Percentiles rank a stretch among this genome's conserved stretches.
Conservation (phyloP, 2,329 filamentous ascomycete species). For the Madurella mycetomatis region DNA sequence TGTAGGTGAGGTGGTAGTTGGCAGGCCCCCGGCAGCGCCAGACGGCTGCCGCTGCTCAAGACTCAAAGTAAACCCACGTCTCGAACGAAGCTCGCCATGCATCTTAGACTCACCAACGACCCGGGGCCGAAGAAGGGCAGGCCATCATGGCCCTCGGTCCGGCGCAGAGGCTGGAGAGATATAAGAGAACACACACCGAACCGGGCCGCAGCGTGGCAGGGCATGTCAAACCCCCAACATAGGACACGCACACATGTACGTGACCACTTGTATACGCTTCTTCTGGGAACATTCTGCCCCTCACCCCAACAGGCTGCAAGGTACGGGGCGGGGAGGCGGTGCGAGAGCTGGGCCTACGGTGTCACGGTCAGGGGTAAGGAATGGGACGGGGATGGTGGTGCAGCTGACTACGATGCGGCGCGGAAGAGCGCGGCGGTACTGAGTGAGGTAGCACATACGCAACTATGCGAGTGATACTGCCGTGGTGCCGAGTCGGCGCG, state of each 20-base stretch:
- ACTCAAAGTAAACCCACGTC: slow-evolving; percentile 4
- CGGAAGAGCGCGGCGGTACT: background rate
- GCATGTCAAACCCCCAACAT: background rate
- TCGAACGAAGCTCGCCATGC: slow-evolving; percentile 7
- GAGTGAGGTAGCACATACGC: background rate
- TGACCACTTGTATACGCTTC: background rate
- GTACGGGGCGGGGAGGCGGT: slow-evolving; percentile 12
- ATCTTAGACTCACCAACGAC: slow-evolving; percentile 8
- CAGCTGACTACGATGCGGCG: slow-evolving; percentile 15
- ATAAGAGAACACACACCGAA: slow-evolving; percentile 4
- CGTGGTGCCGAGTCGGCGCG: background rate
- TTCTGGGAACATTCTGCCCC: slow-evolving; percentile 13
- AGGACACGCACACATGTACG: background rate
- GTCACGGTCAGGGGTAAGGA: slow-evolving; percentile 9
- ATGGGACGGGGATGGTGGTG: slow-evolving; percentile 14
- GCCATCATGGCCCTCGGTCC: background rate
- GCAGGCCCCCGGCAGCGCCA: background rate
- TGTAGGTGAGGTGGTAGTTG: slow-evolving; percentile 1
- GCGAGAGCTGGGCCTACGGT: slow-evolving; percentile 5
- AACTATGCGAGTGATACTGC: background rate
- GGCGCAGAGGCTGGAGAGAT: slow-evolving; percentile 1
- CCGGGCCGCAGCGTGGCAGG: slow-evolving; percentile 14
- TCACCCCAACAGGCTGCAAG: background rate
- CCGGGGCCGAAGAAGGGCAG: background rate
- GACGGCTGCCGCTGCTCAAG: slow-evolving; percentile 3